Percentiles rank a stretch among this genome's conserved stretches.
These are phyloP conservation scores for Apiospora arundinis DNA, from an alignment of 2,329 filamentous ascomycete genomes.

Conservation along the genomic window DNA sequence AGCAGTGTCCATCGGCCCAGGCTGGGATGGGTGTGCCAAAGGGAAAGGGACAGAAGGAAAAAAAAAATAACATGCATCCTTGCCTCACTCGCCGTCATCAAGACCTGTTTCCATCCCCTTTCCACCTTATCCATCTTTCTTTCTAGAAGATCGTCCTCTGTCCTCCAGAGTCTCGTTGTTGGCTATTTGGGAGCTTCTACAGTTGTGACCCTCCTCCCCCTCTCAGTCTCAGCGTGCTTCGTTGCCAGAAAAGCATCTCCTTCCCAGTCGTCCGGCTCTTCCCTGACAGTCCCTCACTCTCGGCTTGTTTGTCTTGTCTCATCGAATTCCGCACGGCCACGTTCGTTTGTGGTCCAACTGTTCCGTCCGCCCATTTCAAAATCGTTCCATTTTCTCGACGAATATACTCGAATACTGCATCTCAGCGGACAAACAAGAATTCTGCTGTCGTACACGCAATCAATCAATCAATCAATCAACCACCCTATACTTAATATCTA, in stretches of 20 bases:
- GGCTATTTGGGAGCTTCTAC: slow-evolving; percentile 17
- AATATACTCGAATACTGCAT: slow-evolving; percentile 3
- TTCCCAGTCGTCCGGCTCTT: background rate
- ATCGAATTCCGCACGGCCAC: slow-evolving; percentile 8
- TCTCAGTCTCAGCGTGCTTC: background rate
- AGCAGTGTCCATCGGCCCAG: slow-evolving; percentile 10
- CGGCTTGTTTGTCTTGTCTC: slow-evolving; percentile 7
- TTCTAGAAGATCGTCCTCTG: slow-evolving; percentile 19
- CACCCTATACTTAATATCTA: slow-evolving; percentile 10
- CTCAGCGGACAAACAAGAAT: background rate
- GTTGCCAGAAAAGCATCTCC: background rate
- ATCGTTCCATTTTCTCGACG: slow-evolving; percentile 14
- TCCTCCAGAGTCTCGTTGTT: slow-evolving; percentile 12
- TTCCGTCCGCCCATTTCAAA: slow-evolving; percentile 9
- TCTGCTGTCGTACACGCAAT: background rate
- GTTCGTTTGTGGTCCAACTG: slow-evolving; percentile 17
- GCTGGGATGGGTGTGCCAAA: slow-evolving; percentile 15
- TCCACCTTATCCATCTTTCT: slow-evolving; percentile 13
- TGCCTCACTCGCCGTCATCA: slow-evolving; percentile 21
- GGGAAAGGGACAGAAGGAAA: slow-evolving; percentile 22
- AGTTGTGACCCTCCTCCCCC: background rate
- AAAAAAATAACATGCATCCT: slow-evolving; percentile 20
- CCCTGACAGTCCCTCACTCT: slow-evolving; percentile 9
- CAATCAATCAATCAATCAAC: background rate
- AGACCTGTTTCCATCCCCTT: background rate